Percentiles rank a stretch among this genome's conserved stretches.
Conservation (phyloP, 2,329 filamentous ascomycete genomes). For the Xylaria sp. region DNA sequence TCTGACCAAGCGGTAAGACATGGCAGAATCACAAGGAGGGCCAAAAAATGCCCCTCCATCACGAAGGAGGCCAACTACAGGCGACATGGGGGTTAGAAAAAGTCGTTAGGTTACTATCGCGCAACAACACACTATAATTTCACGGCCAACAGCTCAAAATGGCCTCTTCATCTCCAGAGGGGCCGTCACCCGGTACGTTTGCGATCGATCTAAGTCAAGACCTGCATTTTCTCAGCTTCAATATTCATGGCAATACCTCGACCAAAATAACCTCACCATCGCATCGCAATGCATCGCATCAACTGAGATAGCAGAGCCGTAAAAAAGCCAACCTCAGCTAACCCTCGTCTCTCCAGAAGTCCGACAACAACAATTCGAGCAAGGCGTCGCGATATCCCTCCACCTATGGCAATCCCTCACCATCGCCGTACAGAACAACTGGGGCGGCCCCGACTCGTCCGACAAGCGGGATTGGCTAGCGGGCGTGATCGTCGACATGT, state of each 20-base stretch:
- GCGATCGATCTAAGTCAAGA: neutral
- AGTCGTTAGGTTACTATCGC: slow-evolving; percentile 1
- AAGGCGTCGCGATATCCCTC: slow-evolving; percentile 84
- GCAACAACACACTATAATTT: slow-evolving; percentile 2
- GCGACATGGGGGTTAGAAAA: slow-evolving; percentile 10
- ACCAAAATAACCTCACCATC: slow-evolving; percentile 33
- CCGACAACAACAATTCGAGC: slow-evolving; percentile 78
- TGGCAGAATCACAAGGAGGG: slow-evolving; percentile 28
- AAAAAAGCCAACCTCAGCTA: slow-evolving; percentile 10
- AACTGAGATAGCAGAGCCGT: neutral
- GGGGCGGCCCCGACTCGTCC: slow-evolving; percentile 83
- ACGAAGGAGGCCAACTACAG: neutral
- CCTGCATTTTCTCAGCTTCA: neutral
- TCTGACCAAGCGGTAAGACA: slow-evolving; percentile 24
- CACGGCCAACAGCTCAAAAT: slow-evolving; percentile 4
- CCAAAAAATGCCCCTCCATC: slow-evolving; percentile 40
- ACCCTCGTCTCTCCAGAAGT: slow-evolving; percentile 54
- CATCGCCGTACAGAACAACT: slow-evolving; percentile 85
- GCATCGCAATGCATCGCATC: slow-evolving; percentile 14
- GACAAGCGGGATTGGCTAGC: slow-evolving; percentile 98
- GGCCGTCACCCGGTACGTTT: slow-evolving; percentile 45
- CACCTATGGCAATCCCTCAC: slow-evolving; percentile 90
- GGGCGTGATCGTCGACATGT: slow-evolving; percentile 84
- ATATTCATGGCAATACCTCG: neutral
- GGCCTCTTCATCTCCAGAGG: slow-evolving; percentile 35